These are phyloP conservation scores for Pelargonium citronellum DNA, from an alignment of 441 rosid species.

Conservation along the genomic window DNA sequence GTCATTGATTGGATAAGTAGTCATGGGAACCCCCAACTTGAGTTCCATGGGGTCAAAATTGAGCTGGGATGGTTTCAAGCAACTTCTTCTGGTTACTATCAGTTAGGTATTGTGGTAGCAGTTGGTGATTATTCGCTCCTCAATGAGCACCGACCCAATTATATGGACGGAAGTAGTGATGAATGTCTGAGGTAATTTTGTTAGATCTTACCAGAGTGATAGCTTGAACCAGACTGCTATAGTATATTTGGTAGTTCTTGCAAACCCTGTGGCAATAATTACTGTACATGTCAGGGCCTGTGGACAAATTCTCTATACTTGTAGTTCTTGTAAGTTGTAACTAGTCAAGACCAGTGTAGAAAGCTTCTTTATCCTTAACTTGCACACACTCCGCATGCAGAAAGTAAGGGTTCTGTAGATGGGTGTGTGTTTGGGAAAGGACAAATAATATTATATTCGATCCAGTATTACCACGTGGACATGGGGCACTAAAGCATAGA, in stretches of 20 bases:
- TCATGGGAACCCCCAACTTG: conserved; percentile 91
- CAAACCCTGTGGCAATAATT: background rate
- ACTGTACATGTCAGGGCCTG: background rate
- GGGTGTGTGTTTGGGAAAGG: no score
- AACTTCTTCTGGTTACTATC: conserved; percentile 95
- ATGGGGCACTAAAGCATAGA: no score
- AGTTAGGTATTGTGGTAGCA: conserved; percentile 79
- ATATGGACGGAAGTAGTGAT: conserved; percentile 38
- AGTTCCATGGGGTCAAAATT: conserved; percentile 80
- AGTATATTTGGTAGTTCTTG: background rate
- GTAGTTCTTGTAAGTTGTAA: background rate
- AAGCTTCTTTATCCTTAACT: background rate
- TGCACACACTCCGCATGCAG: no score
- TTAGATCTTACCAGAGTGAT: background rate
- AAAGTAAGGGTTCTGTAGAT: no score
- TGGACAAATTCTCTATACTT: background rate
- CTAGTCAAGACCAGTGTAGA: background rate
- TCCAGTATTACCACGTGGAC: no score
- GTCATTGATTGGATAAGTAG: conserved; percentile 79
- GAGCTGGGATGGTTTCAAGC: conserved; percentile 98
- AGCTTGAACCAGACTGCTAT: background rate
- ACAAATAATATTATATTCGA: no score
- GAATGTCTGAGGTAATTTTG: conserved; percentile 54
- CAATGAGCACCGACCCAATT: conserved; percentile 37
- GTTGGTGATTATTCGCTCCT: conserved; percentile 52